These are phyloP conservation scores for Imleria badia DNA, from an alignment of 768 basidiomycete species.

Conservation along the genomic window DNA sequence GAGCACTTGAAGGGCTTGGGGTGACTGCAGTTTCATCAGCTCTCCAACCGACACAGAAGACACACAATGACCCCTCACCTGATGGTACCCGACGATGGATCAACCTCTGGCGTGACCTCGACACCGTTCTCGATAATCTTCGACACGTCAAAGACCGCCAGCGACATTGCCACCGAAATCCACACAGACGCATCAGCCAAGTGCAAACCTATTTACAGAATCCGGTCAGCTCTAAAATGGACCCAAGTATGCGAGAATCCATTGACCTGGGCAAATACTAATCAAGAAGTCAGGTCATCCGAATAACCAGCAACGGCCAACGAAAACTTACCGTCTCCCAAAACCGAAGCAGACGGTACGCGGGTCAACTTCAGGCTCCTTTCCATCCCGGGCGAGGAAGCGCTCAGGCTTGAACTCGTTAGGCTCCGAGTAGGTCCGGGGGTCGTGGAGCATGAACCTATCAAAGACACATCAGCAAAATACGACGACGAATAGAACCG, in stretches of 20 bases:
- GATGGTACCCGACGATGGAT: constrained; percentile 62
- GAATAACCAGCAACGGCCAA: constrained; percentile 1
- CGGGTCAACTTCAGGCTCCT: constrained; percentile 52
- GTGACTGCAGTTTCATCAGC: constrained; percentile 38
- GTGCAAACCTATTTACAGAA: constrained; percentile 40
- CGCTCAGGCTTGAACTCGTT: constrained; percentile 59
- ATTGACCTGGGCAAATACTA: constrained; percentile 32
- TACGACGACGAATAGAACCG: constrained; percentile 2
- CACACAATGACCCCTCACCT: constrained; percentile 38
- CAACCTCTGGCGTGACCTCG: constrained; percentile 52
- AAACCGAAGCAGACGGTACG: constrained; percentile 67
- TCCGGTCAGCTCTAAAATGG: constrained; percentile 21
- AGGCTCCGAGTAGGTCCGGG: constrained; percentile 49
- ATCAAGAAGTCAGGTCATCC: constrained; percentile 1
- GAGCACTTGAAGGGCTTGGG: constrained; percentile 62
- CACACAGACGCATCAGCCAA: constrained; percentile 53
- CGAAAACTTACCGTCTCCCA: constrained; percentile 50
- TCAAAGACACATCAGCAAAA: background rate
- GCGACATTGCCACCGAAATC: constrained; percentile 41
- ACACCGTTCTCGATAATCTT: constrained; percentile 46
- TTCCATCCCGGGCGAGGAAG: constrained; percentile 41
- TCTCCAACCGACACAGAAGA: background rate
- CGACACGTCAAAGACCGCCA: constrained; percentile 49
- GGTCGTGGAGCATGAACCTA: constrained; percentile 35
- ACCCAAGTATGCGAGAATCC: background rate